Conservation (phyloP, 306 rosid species). For the Quillaja saponaria region DNA sequence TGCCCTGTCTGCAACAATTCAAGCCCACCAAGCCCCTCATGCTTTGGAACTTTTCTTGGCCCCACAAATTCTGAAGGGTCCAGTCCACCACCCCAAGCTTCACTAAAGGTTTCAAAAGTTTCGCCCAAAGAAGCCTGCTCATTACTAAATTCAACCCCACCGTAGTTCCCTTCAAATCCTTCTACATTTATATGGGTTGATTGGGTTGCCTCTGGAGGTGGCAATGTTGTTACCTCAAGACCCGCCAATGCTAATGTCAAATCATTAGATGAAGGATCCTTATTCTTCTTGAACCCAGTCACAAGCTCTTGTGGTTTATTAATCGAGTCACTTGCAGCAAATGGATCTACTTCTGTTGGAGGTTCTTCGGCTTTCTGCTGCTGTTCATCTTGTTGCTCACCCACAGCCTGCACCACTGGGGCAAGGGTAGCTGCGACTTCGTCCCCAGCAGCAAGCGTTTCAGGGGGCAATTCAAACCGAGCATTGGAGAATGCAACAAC, state of each 20-base stretch:
- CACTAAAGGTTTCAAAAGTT: slow-evolving; percentile 85
- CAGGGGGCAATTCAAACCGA: slow-evolving; percentile 69
- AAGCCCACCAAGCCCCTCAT: slow-evolving; percentile 90
- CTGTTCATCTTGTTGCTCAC: slow-evolving; percentile 54
- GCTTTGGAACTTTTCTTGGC: slow-evolving; percentile 51
- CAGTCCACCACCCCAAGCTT: slow-evolving; percentile 97
- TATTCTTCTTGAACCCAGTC: slow-evolving; percentile 79
- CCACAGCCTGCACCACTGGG: slow-evolving; percentile 41
- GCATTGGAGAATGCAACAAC: slow-evolving; percentile 58
- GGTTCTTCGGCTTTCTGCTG: slow-evolving; percentile 55
- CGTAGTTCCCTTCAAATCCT: slow-evolving; percentile 95
- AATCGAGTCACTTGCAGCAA: slow-evolving; percentile 89
- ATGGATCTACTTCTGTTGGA: slow-evolving; percentile 70
- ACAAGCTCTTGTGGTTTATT: slow-evolving; percentile 76
- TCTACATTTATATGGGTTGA: slow-evolving; percentile 85
- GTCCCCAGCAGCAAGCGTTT: slow-evolving; percentile 78
- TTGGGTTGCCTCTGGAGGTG: slow-evolving; percentile 90
- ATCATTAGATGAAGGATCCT: slow-evolving; percentile 76
- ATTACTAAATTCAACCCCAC: slow-evolving; percentile 85
- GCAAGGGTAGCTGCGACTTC: slow-evolving; percentile 63
- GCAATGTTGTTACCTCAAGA: slow-evolving; percentile 83
- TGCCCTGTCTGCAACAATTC: slow-evolving; percentile 85
- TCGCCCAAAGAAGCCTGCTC: slow-evolving; percentile 79
- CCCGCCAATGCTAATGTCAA: slow-evolving; percentile 75
- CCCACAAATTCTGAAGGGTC: slow-evolving; percentile 88